phyloP scores from a whole-genome alignment of 768 basidiomycete genomes.

The Exsudoporus frostii region DNA sequence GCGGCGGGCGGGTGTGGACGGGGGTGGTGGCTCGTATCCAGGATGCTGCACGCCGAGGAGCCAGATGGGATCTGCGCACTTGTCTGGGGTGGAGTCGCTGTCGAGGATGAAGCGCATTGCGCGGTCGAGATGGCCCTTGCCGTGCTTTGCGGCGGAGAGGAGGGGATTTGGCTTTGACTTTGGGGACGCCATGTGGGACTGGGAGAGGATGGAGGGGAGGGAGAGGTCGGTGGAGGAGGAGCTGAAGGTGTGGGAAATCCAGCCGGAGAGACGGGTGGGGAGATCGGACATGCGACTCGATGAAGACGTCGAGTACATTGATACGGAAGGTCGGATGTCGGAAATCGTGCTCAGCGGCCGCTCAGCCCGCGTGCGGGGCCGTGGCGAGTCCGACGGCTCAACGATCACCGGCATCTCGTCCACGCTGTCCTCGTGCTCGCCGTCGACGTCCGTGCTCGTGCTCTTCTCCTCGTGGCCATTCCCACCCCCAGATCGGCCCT shows the following conservation, averaged over 20 bases:
- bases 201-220: conserved; percentile 56
- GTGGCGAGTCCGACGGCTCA: conserved; percentile 55
- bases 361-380: conserved; percentile 53
- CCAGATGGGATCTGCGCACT: conserved; percentile 83
- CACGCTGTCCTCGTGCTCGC: conserved; percentile 31
- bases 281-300: conserved; percentile 60
- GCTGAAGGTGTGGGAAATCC: conserved; percentile 78
- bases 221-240: conserved; percentile 70
- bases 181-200: conserved; percentile 41
- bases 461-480: conserved; percentile 22
- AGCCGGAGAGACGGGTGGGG: conserved; percentile 72
- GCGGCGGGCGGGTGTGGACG: conserved; percentile 33
- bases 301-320: conserved; percentile 46
- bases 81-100: conserved; percentile 82
- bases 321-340: conserved; percentile 42
- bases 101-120: conserved; percentile 90
- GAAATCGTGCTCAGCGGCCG: conserved; percentile 48
- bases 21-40: conserved; percentile 56
- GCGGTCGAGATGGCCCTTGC: conserved; percentile 76
- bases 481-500: conserved; percentile 37
- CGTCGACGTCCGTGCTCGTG: conserved; percentile 23
- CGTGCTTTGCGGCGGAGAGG: conserved; percentile 66
- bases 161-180: conserved; percentile 50
- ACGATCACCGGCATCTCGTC: conserved; percentile 66
- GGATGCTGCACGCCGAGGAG: conserved; percentile 79